These are phyloP conservation scores for Trichoderma oligosporum DNA, from an alignment of 2,329 filamentous ascomycete genomes.

Conservation along the genomic window DNA sequence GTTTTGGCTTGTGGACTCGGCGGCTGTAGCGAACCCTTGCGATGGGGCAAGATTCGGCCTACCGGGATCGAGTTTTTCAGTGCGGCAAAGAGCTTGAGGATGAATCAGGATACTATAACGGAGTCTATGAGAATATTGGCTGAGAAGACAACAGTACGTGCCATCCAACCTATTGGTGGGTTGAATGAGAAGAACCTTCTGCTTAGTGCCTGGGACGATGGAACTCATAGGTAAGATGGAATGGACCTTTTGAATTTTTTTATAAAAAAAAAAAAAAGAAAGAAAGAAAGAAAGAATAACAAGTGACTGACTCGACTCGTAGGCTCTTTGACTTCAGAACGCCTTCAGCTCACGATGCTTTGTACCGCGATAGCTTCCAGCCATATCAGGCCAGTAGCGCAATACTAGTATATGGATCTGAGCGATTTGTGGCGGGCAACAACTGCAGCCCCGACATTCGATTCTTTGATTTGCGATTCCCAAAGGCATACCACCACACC, in stretches of 20 bases:
- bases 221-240: slow-evolving; percentile 39
- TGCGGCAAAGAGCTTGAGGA: slow-evolving; percentile 32
- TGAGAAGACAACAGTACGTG: slow-evolving; percentile 41
- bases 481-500: slow-evolving; percentile 47
- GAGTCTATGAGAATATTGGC: slow-evolving; percentile 18
- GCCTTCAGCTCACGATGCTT: slow-evolving; percentile 42
- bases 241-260: no score
- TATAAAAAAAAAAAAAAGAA: no score
- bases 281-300: no score
- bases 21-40: slow-evolving; percentile 41
- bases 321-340: slow-evolving; percentile 50
- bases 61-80: slow-evolving; percentile 40
- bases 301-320: not conserved
- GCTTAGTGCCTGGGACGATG: slow-evolving; percentile 52
- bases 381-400: slow-evolving; percentile 44
- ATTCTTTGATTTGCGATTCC: slow-evolving; percentile 53
- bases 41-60: slow-evolving; percentile 45
- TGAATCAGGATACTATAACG: not conserved
- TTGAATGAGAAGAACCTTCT: slow-evolving; percentile 40
- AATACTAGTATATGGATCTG: slow-evolving; percentile 47
- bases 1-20: slow-evolving; percentile 45
- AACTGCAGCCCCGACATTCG: slow-evolving; percentile 43
- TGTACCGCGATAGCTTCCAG: slow-evolving; percentile 53
- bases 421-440: slow-evolving; percentile 50
- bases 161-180: slow-evolving; percentile 44